Percentiles rank a stretch among this genome's conserved stretches.
Evolutionary conservation across 2,329 filamentous ascomycete genomes (phyloP).

Genomic region (Fusarium xyrophilum): DNA sequence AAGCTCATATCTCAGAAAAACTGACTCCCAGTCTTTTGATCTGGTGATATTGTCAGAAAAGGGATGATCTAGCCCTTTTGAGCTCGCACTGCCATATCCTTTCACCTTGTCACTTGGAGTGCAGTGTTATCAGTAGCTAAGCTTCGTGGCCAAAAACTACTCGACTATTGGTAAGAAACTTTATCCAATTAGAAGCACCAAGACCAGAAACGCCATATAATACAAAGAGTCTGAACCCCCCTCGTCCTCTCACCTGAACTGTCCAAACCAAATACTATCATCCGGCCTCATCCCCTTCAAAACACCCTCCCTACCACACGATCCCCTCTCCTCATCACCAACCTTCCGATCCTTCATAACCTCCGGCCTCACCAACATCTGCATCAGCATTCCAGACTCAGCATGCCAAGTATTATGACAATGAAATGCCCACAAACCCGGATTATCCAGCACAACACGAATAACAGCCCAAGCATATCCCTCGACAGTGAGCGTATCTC

Average conservation of each 20-base stretch:
- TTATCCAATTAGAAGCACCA: rapidly evolving
- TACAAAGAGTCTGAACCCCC: background rate
- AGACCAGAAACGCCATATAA: background rate
- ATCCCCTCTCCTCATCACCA: constrained; percentile 27
- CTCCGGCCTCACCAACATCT: constrained; percentile 53
- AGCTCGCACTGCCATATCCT: rapidly evolving
- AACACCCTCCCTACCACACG: constrained; percentile 45
- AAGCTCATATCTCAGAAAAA: rapidly evolving
- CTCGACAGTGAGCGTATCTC: constrained; percentile 58
- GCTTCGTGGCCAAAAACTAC: rapidly evolving
- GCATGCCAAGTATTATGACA: constrained; percentile 67
- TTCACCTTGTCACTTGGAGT: background rate
- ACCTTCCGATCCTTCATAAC: constrained; percentile 41
- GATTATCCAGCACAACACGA: constrained; percentile 63
- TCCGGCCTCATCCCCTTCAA: constrained; percentile 44
- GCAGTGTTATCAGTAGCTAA: rapidly evolving
- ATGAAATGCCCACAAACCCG: constrained; percentile 65
- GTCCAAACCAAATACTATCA: constrained; percentile 50
- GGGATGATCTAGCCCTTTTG: rapidly evolving
- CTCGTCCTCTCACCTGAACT: background rate
- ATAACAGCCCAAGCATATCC: constrained; percentile 63
- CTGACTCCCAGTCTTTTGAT: rapidly evolving
- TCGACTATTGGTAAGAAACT: rapidly evolving
- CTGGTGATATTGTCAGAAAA: rapidly evolving
- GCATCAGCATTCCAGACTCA: constrained; percentile 66